Evolutionary conservation across 106 monocot species (phyloP).

Genomic region (Cymbidium sinense): DNA sequence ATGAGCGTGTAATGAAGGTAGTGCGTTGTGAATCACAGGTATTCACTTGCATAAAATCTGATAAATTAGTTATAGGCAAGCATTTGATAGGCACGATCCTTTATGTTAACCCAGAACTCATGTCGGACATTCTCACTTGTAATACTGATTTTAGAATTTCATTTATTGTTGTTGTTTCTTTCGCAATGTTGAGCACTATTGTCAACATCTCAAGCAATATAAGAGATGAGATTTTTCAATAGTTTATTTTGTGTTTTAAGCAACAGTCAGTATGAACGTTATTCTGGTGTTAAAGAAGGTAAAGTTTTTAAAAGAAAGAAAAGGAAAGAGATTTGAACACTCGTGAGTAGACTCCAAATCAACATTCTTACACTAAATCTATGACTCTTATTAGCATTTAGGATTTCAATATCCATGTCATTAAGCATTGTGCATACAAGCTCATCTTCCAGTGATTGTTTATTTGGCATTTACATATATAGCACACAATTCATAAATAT

Average conservation of each 20-base stretch:
- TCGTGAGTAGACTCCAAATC: too few species aligned
- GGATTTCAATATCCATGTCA: too few species aligned
- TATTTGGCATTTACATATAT: too few species aligned
- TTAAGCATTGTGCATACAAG: too few species aligned
- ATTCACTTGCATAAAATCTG: conserved; percentile 9
- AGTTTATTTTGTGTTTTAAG: not conserved
- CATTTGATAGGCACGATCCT: not conserved
- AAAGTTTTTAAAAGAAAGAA: too few species aligned
- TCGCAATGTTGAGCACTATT: not conserved
- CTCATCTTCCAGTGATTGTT: not conserved
- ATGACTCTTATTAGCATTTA: too few species aligned
- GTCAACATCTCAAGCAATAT: not conserved
- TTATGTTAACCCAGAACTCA: not conserved
- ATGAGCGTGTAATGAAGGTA: conserved; percentile 89
- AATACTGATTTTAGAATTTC: not conserved
- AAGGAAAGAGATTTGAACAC: too few species aligned
- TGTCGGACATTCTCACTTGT: not conserved
- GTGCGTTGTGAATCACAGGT: conserved; percentile 99
- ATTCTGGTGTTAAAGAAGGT: too few species aligned
- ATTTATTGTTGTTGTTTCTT: not conserved
- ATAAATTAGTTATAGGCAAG: not conserved
- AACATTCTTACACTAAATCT: too few species aligned
- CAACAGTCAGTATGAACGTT: not conserved
- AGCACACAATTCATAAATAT: too few species aligned
- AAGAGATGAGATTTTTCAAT: not conserved